Percentiles rank a stretch among this genome's conserved stretches.
Evolutionary conservation across 2,329 filamentous ascomycete genomes (phyloP).

Genomic region (Pyrenophora tritici-repentis): DNA sequence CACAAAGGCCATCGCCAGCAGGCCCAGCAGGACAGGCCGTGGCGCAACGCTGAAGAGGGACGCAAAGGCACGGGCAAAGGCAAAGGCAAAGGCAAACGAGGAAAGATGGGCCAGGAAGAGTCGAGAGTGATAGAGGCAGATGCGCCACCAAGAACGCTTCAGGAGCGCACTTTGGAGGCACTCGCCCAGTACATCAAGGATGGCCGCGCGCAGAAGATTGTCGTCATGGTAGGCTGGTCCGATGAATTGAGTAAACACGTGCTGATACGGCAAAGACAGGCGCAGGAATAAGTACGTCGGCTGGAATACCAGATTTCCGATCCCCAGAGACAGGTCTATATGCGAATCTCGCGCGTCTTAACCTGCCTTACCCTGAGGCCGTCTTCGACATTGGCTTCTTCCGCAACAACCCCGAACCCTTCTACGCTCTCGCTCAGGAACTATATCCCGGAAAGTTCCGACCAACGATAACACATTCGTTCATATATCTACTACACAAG

Average conservation of each 20-base stretch:
- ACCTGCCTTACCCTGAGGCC: constrained; percentile 86
- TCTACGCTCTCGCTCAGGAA: constrained; percentile 90
- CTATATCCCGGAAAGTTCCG: constrained; percentile 88
- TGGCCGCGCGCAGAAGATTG: constrained; percentile 70
- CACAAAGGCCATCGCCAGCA: constrained; percentile 51
- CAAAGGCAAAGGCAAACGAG: constrained; percentile 30
- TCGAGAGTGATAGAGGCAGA: constrained; percentile 72
- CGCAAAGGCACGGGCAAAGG: constrained; percentile 33
- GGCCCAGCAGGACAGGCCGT: constrained; percentile 40
- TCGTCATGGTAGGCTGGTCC: constrained; percentile 68
- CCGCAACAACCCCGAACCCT: constrained; percentile 78
- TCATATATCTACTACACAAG: constrained; percentile 78
- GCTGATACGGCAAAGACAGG: constrained; percentile 62
- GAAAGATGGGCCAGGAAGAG: constrained; percentile 84
- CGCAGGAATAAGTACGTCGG: constrained; percentile 81
- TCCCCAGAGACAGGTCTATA: constrained; percentile 93
- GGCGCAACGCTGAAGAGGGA: constrained; percentile 36
- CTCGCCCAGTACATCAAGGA: constrained; percentile 81
- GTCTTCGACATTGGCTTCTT: constrained; percentile 96
- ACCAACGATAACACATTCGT: constrained; percentile 88
- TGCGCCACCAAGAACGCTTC: constrained; percentile 67
- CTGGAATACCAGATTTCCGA: constrained; percentile 86
- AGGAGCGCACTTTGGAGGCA: constrained; percentile 70
- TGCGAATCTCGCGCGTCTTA: constrained; percentile 82
- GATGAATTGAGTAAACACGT: not conserved